phyloP scores from a whole-genome alignment of 306 rosid species.

The Nissolia schottii region DNA sequence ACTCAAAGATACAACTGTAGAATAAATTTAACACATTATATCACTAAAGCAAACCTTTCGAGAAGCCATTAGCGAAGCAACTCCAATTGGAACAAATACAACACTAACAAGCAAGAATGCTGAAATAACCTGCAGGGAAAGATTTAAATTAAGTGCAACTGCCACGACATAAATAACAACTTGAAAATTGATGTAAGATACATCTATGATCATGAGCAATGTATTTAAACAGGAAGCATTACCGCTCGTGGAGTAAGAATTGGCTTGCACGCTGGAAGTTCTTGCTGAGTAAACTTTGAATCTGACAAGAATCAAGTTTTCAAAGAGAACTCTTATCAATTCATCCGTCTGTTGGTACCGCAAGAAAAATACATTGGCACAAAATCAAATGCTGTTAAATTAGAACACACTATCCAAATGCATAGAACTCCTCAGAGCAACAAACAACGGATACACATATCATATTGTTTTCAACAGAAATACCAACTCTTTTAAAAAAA shows the following conservation, averaged over 20 bases:
- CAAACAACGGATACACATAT: background rate
- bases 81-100: slow-evolving; percentile 82
- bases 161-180: background rate
- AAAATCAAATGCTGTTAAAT: background rate
- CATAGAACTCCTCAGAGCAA: too few relatives aligned
- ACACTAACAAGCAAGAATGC: slow-evolving; percentile 75
- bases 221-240: slow-evolving; percentile 8
- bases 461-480: too few relatives aligned
- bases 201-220: background rate
- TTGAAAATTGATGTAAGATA: background rate
- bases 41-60: slow-evolving; percentile 51
- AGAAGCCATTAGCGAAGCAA: slow-evolving; percentile 72
- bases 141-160: background rate
- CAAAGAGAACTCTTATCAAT: slow-evolving; percentile 17
- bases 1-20: slow-evolving; percentile 25
- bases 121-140: slow-evolving; percentile 68
- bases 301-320: slow-evolving; percentile 39
- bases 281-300: slow-evolving; percentile 91
- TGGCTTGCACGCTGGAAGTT: slow-evolving; percentile 96
- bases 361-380: background rate
- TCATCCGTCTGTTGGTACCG: too few relatives aligned
- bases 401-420: background rate
- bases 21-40: slow-evolving; percentile 1
- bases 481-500: background rate
- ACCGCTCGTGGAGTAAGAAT: slow-evolving; percentile 95